A percentile compares a stretch with the other conserved stretches of the same genome.
Conservation (phyloP, 2,329 filamentous ascomycete genomes). For the Sporothrix mexicana region DNA sequence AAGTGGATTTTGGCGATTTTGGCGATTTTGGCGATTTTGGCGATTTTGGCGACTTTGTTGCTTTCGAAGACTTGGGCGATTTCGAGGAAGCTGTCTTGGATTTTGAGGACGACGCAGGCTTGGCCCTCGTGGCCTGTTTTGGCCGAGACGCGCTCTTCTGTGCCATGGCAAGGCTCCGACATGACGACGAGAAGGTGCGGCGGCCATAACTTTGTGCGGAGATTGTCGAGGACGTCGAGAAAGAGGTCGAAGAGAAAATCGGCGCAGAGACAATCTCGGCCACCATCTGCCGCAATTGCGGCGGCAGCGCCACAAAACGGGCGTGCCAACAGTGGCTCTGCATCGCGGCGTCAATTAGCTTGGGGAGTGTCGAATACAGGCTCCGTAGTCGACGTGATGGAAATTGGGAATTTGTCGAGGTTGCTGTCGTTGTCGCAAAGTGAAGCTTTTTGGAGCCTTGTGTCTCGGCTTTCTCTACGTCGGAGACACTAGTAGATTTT, state of each 20-base stretch:
- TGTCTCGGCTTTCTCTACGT: too few species aligned
- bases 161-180: not conserved
- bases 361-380: too few species aligned
- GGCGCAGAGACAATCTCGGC: conserved; percentile 31
- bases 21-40: not conserved
- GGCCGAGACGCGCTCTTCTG: conserved; percentile 31
- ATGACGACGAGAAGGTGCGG: conserved; percentile 14
- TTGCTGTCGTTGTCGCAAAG: not conserved
- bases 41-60: not conserved
- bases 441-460: not conserved
- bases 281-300: conserved; percentile 36
- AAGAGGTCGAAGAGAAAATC: not conserved
- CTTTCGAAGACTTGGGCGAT: not conserved
- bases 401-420: not conserved
- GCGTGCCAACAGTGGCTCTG: conserved; percentile 27
- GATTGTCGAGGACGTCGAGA: not conserved
- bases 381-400: not conserved
- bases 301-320: conserved; percentile 39
- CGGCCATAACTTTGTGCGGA: not conserved
- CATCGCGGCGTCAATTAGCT: conserved; percentile 15
- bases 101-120: not conserved
- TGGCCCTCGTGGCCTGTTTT: conserved; percentile 38
- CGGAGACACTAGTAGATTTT: not conserved
- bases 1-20: not conserved
- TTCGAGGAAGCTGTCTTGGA: not conserved